phyloP scores from a whole-genome alignment of 2,329 filamentous ascomycete genomes.

The Daldinia sp. region DNA sequence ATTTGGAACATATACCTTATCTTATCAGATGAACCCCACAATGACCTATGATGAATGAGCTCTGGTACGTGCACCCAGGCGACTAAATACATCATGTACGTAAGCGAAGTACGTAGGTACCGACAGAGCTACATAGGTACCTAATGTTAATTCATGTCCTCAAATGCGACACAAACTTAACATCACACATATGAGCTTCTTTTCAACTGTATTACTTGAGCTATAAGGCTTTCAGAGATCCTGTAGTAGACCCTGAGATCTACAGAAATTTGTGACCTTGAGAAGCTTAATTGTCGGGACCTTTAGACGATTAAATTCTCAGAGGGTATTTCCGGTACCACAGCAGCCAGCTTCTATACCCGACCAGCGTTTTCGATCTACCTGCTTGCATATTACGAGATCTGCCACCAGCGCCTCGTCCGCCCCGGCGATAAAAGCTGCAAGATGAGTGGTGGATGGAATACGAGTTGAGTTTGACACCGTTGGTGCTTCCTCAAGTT shows the following conservation, averaged over 20 bases:
- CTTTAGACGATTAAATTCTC: neutral
- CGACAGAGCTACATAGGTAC: constrained; percentile 13
- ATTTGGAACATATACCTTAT: constrained; percentile 31
- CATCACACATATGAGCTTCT: constrained; percentile 13
- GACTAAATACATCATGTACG: too few species aligned
- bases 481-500: neutral
- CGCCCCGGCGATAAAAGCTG: constrained; percentile 36
- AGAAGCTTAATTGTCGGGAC: neutral
- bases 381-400: constrained; percentile 8
- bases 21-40: constrained; percentile 31
- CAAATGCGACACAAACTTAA: constrained; percentile 17
- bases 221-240: neutral
- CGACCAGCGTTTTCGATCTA: neutral
- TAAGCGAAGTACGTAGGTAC: constrained; percentile 28
- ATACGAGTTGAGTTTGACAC: constrained; percentile 74
- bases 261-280: neutral
- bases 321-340: constrained; percentile 8
- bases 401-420: constrained; percentile 33
- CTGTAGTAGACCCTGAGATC: neutral
- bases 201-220: constrained; percentile 10
- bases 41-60: neutral
- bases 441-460: constrained; percentile 86
- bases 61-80: constrained; percentile 4
- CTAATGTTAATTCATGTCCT: constrained; percentile 6
- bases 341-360: constrained; percentile 5